These are phyloP conservation scores for Eucalyptus erythrocorys DNA, from an alignment of 345 rosid species.

Conservation along the genomic window DNA sequence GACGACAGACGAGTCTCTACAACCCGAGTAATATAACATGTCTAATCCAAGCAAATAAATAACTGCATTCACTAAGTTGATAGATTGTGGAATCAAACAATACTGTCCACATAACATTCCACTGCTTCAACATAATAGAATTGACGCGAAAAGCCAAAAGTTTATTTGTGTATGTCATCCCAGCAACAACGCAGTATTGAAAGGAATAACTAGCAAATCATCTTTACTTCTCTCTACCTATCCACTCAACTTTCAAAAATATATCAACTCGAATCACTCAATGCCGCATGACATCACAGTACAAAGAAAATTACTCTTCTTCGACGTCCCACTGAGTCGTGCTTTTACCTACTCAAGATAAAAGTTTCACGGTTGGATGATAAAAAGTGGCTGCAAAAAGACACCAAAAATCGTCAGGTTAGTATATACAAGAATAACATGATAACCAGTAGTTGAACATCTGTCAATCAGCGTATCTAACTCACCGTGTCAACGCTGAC, in stretches of 20 bases:
- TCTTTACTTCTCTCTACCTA: neutral
- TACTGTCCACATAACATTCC: neutral
- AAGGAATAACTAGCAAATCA: neutral
- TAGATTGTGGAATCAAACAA: neutral
- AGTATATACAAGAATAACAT: neutral
- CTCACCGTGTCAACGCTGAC: slow-evolving; percentile 64
- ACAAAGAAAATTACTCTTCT: neutral
- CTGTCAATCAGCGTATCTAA: neutral
- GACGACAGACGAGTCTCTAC: neutral
- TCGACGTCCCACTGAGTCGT: neutral
- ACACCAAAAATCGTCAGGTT: neutral
- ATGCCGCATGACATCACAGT: slow-evolving; percentile 14
- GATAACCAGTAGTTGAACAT: neutral
- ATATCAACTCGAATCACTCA: neutral
- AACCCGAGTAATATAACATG: neutral
- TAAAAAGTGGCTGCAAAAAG: slow-evolving; percentile 56
- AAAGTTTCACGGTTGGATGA: slow-evolving; percentile 53
- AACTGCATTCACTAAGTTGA: neutral
- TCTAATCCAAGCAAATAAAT: neutral
- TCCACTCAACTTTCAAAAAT: slow-evolving; percentile 3
- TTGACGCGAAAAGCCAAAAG: neutral
- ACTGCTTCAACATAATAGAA: neutral
- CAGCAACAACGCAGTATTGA: neutral
- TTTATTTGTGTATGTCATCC: neutral
- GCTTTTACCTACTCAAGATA: neutral